phyloP scores from a whole-genome alignment of 805 yeast genomes.

The Metschnikowia drakensbergensis region DNA sequence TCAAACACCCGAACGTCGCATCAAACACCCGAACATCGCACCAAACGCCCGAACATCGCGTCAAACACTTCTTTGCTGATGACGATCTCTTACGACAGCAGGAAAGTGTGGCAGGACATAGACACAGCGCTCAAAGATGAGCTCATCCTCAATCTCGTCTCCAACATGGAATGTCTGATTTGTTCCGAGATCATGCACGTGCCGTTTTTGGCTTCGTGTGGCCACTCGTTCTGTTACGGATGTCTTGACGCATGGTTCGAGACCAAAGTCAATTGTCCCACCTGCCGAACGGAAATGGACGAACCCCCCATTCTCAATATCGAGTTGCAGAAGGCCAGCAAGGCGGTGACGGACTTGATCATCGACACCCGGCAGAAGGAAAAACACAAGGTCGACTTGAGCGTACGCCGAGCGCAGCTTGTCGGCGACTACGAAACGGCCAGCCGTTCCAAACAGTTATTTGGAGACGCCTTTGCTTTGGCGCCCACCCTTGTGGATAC shows the following conservation, averaged over 20 bases:
- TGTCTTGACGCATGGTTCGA: slow-evolving; percentile 62
- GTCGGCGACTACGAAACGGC: slow-evolving; percentile 40
- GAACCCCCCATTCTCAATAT: slow-evolving; percentile 53
- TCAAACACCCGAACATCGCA: too few species aligned
- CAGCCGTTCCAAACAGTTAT: slow-evolving; percentile 33
- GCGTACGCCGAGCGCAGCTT: slow-evolving; percentile 24
- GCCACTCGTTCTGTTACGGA: slow-evolving; percentile 70
- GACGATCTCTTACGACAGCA: slow-evolving; percentile 16
- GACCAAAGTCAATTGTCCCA: slow-evolving; percentile 59
- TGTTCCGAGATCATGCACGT: slow-evolving; percentile 67
- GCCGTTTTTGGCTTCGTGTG: slow-evolving; percentile 64
- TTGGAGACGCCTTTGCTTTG: slow-evolving; percentile 48
- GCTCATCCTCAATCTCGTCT: slow-evolving; percentile 19
- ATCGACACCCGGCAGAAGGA: slow-evolving; percentile 29
- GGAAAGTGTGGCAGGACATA: slow-evolving; percentile 14
- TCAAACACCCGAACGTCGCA: too few species aligned
- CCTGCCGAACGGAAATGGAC: slow-evolving; percentile 52
- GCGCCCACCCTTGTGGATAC: slow-evolving; percentile 54
- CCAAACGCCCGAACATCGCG: background rate
- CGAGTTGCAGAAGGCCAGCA: slow-evolving; percentile 45
- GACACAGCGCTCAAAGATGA: slow-evolving; percentile 22
- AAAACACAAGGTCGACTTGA: slow-evolving; percentile 21
- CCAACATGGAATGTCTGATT: slow-evolving; percentile 51
- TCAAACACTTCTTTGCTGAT: background rate
- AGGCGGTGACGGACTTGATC: slow-evolving; percentile 35